Evolutionary conservation across 2,329 filamentous ascomycete genomes (phyloP), one percentile per base, ranked within the genome.

Genomic region (Onygenales sp.): DNA sequence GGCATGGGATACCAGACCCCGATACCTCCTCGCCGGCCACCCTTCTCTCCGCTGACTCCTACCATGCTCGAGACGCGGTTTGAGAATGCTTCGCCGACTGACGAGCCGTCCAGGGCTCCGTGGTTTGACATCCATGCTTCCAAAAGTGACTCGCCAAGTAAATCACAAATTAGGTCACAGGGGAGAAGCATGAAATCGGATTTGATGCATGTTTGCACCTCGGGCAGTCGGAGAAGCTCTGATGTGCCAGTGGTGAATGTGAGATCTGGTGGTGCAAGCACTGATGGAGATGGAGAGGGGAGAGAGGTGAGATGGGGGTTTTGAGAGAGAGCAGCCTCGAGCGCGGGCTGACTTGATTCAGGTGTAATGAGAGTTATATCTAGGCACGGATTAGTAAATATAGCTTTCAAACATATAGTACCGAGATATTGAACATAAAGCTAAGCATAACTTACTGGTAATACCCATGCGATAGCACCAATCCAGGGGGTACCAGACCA

Each of bases 101-200:
- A 77, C 11, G 76, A 71, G 74, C 82, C 60, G 70, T 79, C 68
- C 2, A 92, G 76, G 39, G 85, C 87, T 13, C 83, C 85, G 49
- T 89, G 82, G 61, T 87, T 83, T 33, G 91, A 82, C 86, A 96
- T 91, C 90, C 93, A 98, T 56, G 91, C 83, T 68, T 96, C 89
- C 2, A 95, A 73, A 21, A 97, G 77, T 57, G 85, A 82, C 61
- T 90, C 86, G 10, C 90, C 91, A 2, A 87, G 85, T 13, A 97
- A 75, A 64, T 95, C 91, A 67, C 90, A 96, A 40, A 98, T 84
- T 6, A 98, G 76, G 67, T 98, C 93, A 69, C 93, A 98, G 0
- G 93, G 92, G 3, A 98, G 76, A 2, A 97, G 82, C 31, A 96
- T 74, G 64, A 98, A 97, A 70, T 98, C 89, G 10, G 84, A 83